Base-by-base conservation (phyloP, 768 basidiomycete species). In the Tylopilus felleus region DNA sequence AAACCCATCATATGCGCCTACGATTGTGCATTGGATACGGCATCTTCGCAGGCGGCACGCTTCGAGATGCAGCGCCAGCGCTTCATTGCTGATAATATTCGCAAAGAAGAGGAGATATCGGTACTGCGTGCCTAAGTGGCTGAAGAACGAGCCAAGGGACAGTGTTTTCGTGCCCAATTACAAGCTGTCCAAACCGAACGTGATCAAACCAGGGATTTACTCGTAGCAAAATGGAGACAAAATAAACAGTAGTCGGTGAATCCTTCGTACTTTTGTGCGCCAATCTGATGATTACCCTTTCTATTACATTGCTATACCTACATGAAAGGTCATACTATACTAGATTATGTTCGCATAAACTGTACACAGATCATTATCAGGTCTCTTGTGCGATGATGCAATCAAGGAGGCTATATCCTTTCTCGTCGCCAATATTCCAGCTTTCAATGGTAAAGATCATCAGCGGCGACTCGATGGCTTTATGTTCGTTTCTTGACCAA, bases 391-490 rank as follows among this genome's bases (percentile, higher is more conserved):
- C 9, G 10, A 57, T 27, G 29, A 23, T 44, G 25, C 56, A 70
- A n/a, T 51, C 38, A 29, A 72, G 46, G n/a, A 70, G 63, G 19
- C 56, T 19, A 35, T 67, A 70, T 43, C 58, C 58, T 47, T 25
- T 65, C 41, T 59, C 56, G 17, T 53, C 39, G 1, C 41, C 56
- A 29, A 60, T 33, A 23, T 60, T 56, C 69, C 70, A 72, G 31
- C 71, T 72, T 39, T 69, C 67, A 17, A 70, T 13, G 5, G 60
- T 63, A 49, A 72, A 72, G 16, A 12, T 36, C 62, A 69, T 63
- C 44, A 27, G 19, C 0, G 69, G 67, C 5, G 69, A 62, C 23
- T 65, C 55, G n/a, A 67, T 47, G 29, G 21, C 61, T 41, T 53
- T 56, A 31, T 58, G 31, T 38, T 60, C 51, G 29, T 68, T 60